phyloP scores from a whole-genome alignment of 2,329 filamentous ascomycete genomes.

The Monilinia laxa region DNA sequence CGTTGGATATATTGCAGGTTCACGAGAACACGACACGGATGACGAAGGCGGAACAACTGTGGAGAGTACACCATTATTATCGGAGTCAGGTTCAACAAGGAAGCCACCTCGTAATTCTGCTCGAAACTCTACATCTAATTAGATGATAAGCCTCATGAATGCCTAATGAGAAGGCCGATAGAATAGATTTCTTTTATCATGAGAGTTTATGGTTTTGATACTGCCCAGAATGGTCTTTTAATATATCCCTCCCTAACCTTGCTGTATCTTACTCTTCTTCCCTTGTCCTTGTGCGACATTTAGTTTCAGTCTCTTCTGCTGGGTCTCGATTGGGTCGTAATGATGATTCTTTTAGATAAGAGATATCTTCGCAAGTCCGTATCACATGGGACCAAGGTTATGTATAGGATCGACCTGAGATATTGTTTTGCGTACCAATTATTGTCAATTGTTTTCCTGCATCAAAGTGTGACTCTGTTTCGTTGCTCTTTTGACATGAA shows the following conservation, averaged over 20 bases:
- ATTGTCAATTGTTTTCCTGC: not conserved
- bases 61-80: conserved; percentile 24
- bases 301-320: not conserved
- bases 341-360: not conserved
- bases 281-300: not conserved
- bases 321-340: not conserved
- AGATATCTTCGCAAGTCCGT: not conserved
- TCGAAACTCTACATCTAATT: conserved; percentile 12
- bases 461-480: not conserved
- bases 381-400: not conserved
- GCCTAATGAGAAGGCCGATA: not conserved
- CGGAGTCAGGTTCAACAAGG: conserved; percentile 15
- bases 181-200: not conserved
- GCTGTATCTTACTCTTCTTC: not conserved
- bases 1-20: conserved; percentile 26
- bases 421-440: not conserved
- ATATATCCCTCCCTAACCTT: not conserved
- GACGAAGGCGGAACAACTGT: conserved; percentile 28
- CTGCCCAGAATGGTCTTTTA: not conserved
- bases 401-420: not conserved
- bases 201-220: not conserved
- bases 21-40: conserved; percentile 25
- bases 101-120: not conserved
- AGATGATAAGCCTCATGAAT: not conserved
- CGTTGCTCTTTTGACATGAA: not conserved